A percentile compares a stretch with the other conserved stretches of the same genome.
These are phyloP conservation scores for Aspergillus pseudotamarii DNA, from an alignment of 2,329 filamentous ascomycete genomes.

Conservation along the genomic window DNA sequence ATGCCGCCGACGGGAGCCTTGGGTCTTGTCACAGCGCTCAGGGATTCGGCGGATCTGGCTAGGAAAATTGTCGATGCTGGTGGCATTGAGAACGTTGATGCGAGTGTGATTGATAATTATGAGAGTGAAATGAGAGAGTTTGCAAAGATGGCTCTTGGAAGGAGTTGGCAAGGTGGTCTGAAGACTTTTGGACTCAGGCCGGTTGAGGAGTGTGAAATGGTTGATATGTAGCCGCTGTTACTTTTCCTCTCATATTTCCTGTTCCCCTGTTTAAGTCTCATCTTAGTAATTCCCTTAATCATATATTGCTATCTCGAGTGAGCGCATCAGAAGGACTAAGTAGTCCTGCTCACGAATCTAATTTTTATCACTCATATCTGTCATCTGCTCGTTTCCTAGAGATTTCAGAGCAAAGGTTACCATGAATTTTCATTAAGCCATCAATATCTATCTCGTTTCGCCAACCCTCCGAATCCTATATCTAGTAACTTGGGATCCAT, in stretches of 20 bases:
- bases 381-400: too few species aligned
- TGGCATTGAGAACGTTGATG: neutral
- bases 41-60: neutral
- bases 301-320: neutral
- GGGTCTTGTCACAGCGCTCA: slow-evolving; percentile 50
- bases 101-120: slow-evolving; percentile 18
- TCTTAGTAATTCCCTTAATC: neutral
- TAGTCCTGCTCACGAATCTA: neutral
- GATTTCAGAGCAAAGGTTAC: neutral
- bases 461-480: neutral
- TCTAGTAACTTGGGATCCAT: slow-evolving; percentile 19
- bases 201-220: slow-evolving; percentile 21
- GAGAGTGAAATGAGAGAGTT: slow-evolving; percentile 23
- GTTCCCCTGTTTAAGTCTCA: neutral
- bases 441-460: neutral
- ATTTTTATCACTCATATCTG: too few species aligned
- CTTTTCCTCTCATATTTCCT: neutral
- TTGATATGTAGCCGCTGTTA: neutral
- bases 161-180: slow-evolving; percentile 26
- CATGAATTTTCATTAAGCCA: neutral
- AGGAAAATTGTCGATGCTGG: neutral
- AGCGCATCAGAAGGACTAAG: neutral
- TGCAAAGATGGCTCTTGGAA: slow-evolving; percentile 21
- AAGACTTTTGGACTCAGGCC: slow-evolving; percentile 26
- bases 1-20: slow-evolving; percentile 52